Evolutionary conservation across 1,139 yeast species (phyloP), one percentile per base, ranked within the genome.

Genomic region (Lodderomyces elongisporus): DNA sequence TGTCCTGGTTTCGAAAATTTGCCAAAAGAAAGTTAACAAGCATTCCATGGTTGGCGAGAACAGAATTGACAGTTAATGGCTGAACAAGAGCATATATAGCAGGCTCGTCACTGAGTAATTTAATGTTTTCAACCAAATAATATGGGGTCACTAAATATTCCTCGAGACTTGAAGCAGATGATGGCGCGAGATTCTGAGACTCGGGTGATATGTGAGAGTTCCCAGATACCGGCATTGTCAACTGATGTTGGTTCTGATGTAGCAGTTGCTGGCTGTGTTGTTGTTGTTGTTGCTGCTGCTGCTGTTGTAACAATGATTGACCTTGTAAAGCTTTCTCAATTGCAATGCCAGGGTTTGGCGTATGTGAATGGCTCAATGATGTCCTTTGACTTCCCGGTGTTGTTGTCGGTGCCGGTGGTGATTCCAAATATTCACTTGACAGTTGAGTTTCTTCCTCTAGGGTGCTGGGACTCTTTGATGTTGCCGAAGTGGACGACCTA

Each of bases 41-140:
- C 33, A 51, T 52, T 7, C 36, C 34, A 31, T 47, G 45, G 41
- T 60, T 56, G 18, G 48, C 40, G 22, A 61, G 38, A 2, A 60
- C 40, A 6, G 62, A 51, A 30, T 54, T 54, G 1, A 63, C 56
- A 3, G 67, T 60, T 22, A 58, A 45, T 3, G 65, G 60, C 36
- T 42, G 51, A 7, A 59, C 36, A 12, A 57, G 40, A 22, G 49
- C 47, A 23, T 36, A 38, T 12, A 57, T 42, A 14, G 53, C 42
- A 1, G 56, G 60, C 35, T 56, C 58, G 17, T 49, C 47, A 3
- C 39, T 40, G 9, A 54, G 42, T 18, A 58, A 34, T 5, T 38
- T 34, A 14, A 58, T 37, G 20, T 54, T 48, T 16, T 53, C 57
- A 22, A 53, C 41, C 16, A 58, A 41, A 28, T 49, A 47, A 14